Evolutionary conservation across 225 moss, liverwort and hornwort species (phyloP).

Genomic region (Asterella californica): DNA sequence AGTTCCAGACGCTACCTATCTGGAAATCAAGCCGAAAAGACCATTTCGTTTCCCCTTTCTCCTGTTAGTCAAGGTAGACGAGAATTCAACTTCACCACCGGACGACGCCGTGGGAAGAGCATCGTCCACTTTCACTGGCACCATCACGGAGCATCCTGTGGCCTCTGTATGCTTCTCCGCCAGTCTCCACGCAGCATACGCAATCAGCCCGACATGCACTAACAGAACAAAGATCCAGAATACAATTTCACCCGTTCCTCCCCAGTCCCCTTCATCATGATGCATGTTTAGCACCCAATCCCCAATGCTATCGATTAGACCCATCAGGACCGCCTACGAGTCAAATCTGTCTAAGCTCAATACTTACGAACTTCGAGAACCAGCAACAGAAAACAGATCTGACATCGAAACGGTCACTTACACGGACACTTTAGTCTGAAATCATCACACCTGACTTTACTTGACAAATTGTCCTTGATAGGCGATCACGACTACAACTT

Average conservation of each 20-base stretch:
- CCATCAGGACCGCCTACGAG: neutral
- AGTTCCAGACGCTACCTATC: neutral
- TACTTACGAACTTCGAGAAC: neutral
- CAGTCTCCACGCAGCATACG: constrained; percentile 68
- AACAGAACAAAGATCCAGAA: constrained; percentile 59
- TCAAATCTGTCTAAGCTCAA: neutral
- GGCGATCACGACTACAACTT: too few relatives aligned
- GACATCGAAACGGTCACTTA: too few relatives aligned
- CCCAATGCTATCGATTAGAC: neutral
- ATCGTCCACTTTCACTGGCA: constrained; percentile 42
- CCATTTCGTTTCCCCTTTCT: neutral
- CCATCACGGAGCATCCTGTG: constrained; percentile 73
- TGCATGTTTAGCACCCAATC: constrained; percentile 38
- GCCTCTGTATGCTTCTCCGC: constrained; percentile 83
- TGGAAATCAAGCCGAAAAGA: neutral
- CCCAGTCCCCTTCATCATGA: constrained; percentile 51
- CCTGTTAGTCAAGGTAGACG: constrained; percentile 1
- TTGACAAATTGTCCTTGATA: too few relatives aligned
- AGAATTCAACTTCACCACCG: constrained; percentile 32
- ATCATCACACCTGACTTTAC: too few relatives aligned
- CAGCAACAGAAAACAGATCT: neutral
- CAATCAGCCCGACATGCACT: constrained; percentile 42
- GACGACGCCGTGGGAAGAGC: constrained; percentile 40
- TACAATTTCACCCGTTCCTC: constrained; percentile 47
- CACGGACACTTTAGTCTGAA: too few relatives aligned